Base-by-base conservation (phyloP, 495 filamentous ascomycete genomes). In the Penicillium turbatum region DNA sequence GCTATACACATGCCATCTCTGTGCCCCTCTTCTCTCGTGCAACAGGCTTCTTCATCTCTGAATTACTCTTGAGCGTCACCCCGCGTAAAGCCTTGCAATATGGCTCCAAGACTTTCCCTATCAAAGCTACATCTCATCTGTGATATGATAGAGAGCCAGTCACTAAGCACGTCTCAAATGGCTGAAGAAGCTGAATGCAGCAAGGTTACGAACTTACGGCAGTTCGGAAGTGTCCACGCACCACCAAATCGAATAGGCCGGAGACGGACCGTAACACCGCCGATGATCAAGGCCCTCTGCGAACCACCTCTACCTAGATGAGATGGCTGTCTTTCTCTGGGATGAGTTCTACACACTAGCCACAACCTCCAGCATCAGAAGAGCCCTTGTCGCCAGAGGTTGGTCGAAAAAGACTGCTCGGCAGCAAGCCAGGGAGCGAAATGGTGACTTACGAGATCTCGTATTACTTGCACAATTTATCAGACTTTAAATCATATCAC, bases 381-480 rank as follows among this genome's bases (percentile, higher is more conserved):
- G 39, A 12, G 39, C 39, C 39, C 21, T 42, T 27, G 39, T 42
- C 3, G 19, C 12, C 3, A 21, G 40, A 1, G 56, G 52, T 13
- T 64, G 48, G 55, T 43, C 55, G 1, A 61, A 61, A 41, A 64
- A 64, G 36, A 49, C 19, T 19, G 27, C 47, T 4, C 39, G 32
- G 21, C 52, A 49, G 24, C 48, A 29, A 37, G 62, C 55, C 12
- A 51, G 34, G n/a, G 55, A 59, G 36, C 44, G 56, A 30, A 70
- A 68, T 48, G 42, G 59, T 2, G 61, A 72, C 41, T 59, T 75
- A n/a, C 56, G 64, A 41, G 69, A 71, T n/a, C n/a, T n/a, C n/a
- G 47, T 54, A 53, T 1, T 74, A 76, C 45, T 30, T 63, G 5
- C 45, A 72, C 60, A 62, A 61, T 8, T n/a, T 72, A 21, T 73